Percentiles rank a stretch among this genome's conserved stretches.
These are phyloP conservation scores for Fusarium veterinarium DNA, from an alignment of 2,329 filamentous ascomycete species.

Conservation along the genomic window DNA sequence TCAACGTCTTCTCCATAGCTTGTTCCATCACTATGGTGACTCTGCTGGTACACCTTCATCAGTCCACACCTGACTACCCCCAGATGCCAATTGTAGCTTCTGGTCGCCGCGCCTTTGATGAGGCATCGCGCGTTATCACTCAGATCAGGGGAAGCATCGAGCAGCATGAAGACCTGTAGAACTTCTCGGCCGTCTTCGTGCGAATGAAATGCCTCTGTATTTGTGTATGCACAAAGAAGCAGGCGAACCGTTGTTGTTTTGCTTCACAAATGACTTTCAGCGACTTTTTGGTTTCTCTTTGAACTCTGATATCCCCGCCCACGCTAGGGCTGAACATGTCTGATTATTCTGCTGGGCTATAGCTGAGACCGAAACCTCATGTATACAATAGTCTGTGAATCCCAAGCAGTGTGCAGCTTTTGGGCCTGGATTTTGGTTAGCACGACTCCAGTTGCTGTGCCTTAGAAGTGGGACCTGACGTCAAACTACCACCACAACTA, in stretches of 20 bases:
- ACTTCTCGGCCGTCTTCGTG: not conserved
- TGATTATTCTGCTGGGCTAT: not conserved
- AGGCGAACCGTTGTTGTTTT: not conserved
- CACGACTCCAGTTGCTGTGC: not conserved
- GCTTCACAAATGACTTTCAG: not conserved
- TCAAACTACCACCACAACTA: constrained; percentile 1
- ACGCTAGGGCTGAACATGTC: not conserved
- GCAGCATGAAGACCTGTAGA: constrained; percentile 47
- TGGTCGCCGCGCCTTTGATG: constrained; percentile 48
- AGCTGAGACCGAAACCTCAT: not conserved
- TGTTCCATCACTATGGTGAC: constrained; percentile 81
- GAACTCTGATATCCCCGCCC: constrained; percentile 32
- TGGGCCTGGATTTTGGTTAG: not conserved
- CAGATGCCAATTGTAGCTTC: constrained; percentile 67
- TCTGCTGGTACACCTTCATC: constrained; percentile 74
- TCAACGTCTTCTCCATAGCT: constrained; percentile 80
- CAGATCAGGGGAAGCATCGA: constrained; percentile 48
- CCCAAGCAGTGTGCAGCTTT: not conserved
- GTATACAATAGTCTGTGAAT: not conserved
- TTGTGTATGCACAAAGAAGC: not conserved
- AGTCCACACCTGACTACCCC: constrained; percentile 70
- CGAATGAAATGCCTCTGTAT: not conserved
- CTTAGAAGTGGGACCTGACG: constrained; percentile 11
- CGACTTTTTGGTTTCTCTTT: constrained; percentile 1
- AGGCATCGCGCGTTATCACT: constrained; percentile 46